Evolutionary conservation across 139 green algal genomes (phyloP).

Genomic region (Monoraphidium neglectum): DNA sequence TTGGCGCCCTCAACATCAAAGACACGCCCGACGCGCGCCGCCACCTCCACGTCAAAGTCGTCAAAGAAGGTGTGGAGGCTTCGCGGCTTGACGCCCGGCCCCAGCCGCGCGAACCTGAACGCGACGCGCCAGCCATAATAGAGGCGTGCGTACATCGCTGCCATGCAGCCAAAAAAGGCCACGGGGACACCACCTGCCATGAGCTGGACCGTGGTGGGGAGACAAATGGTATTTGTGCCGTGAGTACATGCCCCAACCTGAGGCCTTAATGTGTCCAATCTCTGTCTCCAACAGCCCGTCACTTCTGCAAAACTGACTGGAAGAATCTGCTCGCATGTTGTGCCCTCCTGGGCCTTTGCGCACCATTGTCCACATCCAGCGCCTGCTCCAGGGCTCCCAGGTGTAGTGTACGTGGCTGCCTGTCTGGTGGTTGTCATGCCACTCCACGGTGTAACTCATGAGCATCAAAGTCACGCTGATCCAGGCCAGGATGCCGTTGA

Average conservation of each 20-base stretch:
- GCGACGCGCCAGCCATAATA: constrained; percentile 34
- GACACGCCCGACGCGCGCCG: constrained; percentile 32
- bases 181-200: constrained; percentile 25
- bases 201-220: constrained; percentile 4
- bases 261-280: not conserved
- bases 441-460: constrained; percentile 31
- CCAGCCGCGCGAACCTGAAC: constrained; percentile 25
- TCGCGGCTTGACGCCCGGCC: not conserved
- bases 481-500: constrained; percentile 48
- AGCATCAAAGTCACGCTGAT: constrained; percentile 20
- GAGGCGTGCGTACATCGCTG: constrained; percentile 18
- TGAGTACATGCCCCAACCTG: not conserved
- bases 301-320: not conserved
- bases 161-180: constrained; percentile 25
- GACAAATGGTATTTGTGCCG: not conserved
- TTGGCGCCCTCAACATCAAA: constrained; percentile 44
- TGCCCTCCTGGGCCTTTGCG: not conserved
- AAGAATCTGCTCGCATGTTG: not conserved
- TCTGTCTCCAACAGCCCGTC: not conserved
- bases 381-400: not conserved
- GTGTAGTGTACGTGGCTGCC: not conserved
- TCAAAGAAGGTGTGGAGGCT: constrained; percentile 31
- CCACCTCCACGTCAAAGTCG: constrained; percentile 49
- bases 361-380: constrained; percentile 12
- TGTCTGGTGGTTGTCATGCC: not conserved